These are phyloP conservation scores for Camelina sativa DNA, from an alignment of 345 rosid species.

Conservation along the genomic window DNA sequence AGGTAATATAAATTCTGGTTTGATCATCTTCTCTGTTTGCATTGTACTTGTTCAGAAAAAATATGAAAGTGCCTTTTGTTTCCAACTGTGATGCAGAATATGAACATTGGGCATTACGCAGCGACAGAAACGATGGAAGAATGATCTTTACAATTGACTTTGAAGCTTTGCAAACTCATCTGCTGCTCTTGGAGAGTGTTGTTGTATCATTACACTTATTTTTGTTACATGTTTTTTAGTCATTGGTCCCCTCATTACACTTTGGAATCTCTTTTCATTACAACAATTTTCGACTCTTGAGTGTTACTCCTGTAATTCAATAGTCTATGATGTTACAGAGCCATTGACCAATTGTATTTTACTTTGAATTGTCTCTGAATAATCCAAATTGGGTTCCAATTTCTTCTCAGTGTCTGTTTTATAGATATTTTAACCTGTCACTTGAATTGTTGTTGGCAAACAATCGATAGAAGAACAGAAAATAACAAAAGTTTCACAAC, in stretches of 20 bases:
- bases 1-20: slow-evolving; percentile 47
- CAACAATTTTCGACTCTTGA: neutral
- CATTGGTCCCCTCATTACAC: neutral
- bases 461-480: neutral
- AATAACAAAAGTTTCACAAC: neutral
- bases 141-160: slow-evolving; percentile 19
- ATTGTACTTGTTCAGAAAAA: neutral
- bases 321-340: neutral
- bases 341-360: slow-evolving; percentile 21
- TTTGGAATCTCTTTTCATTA: neutral
- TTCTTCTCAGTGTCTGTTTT: neutral
- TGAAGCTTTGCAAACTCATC: slow-evolving; percentile 21
- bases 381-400: neutral
- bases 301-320: neutral
- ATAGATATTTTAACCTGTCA: neutral
- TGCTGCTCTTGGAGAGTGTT: slow-evolving; percentile 7
- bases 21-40: neutral
- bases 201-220: slow-evolving; percentile 4
- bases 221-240: slow-evolving; percentile 14
- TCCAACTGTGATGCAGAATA: slow-evolving; percentile 33
- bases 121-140: slow-evolving; percentile 35
- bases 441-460: neutral
- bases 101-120: slow-evolving; percentile 44
- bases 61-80: neutral
- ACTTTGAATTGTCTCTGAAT: neutral